Conservation (phyloP, 768 basidiomycete genomes). For the Pholiota conissans region DNA sequence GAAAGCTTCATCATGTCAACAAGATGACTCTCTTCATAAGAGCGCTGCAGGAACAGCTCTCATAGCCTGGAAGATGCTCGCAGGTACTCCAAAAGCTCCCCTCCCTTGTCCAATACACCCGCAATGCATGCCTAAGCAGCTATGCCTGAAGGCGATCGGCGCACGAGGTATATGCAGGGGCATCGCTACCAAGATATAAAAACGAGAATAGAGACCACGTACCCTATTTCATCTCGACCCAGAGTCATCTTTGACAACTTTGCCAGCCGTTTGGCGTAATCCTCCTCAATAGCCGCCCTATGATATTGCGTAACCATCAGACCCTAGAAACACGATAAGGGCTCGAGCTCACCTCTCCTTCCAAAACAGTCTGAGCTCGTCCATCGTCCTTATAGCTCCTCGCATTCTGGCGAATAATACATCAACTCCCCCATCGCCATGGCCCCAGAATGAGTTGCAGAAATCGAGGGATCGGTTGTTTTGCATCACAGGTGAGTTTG, state of each 20-base stretch:
- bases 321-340: not conserved
- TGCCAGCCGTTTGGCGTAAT: constrained; percentile 84
- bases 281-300: constrained; percentile 91
- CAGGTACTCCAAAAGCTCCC: too few relatives aligned
- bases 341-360: constrained; percentile 81
- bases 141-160: not conserved
- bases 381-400: constrained; percentile 81
- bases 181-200: not conserved
- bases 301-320: constrained; percentile 5
- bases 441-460: constrained; percentile 97
- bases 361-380: constrained; percentile 87
- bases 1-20: too few relatives aligned
- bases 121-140: not conserved
- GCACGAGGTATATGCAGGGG: constrained; percentile 3
- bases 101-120: too few relatives aligned
- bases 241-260: constrained; percentile 76
- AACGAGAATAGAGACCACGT: constrained; percentile 31
- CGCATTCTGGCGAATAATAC: constrained; percentile 89
- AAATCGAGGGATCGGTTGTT: constrained; percentile 70
- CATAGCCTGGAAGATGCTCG: too few relatives aligned
- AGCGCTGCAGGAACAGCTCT: too few relatives aligned
- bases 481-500: constrained; percentile 46
- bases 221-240: constrained; percentile 95
- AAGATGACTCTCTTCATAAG: too few relatives aligned
- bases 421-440: constrained; percentile 84